Conservation (phyloP, 331 rosid species). For the Spiraea crenata region DNA sequence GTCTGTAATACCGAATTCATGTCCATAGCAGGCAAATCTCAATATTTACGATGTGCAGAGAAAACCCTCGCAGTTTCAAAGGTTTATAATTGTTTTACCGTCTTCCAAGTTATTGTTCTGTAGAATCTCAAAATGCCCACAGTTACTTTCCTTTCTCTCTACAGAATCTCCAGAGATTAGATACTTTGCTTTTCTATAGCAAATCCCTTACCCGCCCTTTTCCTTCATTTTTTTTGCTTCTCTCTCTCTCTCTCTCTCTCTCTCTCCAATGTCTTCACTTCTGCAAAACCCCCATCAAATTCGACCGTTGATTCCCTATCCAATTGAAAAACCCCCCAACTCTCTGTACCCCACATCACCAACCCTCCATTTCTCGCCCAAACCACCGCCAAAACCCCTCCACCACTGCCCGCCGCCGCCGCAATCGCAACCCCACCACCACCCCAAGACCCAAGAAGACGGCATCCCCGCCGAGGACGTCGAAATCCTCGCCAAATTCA, state of each 20-base stretch:
- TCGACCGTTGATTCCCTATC: constrained; percentile 22
- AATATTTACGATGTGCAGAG: constrained; percentile 9
- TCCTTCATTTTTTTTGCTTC: neutral
- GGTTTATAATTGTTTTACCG: neutral
- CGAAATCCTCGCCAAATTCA: constrained; percentile 60
- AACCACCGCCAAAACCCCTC: constrained; percentile 6
- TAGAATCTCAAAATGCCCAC: too few relatives aligned
- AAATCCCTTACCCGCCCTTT: neutral
- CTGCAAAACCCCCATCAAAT: constrained; percentile 25
- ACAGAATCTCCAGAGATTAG: too few relatives aligned
- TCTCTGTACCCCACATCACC: constrained; percentile 7
- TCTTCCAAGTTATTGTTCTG: neutral
- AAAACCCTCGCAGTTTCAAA: neutral
- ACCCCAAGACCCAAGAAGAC: constrained; percentile 49
- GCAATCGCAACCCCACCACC: constrained; percentile 40
- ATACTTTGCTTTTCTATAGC: too few relatives aligned
- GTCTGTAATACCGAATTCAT: neutral
- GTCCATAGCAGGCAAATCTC: neutral
- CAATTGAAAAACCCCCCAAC: constrained; percentile 2
- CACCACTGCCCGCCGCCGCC: constrained; percentile 6
- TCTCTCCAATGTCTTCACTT: constrained; percentile 19
- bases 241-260: too few relatives aligned
- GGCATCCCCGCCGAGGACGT: constrained; percentile 71
- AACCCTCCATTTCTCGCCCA: constrained; percentile 19
- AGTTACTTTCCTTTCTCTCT: too few relatives aligned